Percentiles rank a stretch among this genome's conserved stretches.
phyloP scores from a whole-genome alignment of 2,329 filamentous ascomycete species.

The Botrytis squamosa region DNA sequence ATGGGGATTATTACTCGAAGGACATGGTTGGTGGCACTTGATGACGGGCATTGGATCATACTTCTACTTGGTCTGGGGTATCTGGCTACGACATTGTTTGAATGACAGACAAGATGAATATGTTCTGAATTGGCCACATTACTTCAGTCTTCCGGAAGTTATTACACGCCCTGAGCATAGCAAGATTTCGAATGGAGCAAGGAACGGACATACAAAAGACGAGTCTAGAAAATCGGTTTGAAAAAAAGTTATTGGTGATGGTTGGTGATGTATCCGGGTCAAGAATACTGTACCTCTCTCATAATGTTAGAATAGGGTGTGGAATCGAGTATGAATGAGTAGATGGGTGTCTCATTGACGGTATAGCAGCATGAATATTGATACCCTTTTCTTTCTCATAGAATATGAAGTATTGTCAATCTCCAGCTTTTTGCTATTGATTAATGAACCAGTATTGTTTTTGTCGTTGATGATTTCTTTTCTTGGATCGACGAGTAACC shows the following conservation, averaged over 20 bases:
- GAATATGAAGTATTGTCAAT: neutral
- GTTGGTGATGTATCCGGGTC: neutral
- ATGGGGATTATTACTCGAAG: slow-evolving; percentile 70
- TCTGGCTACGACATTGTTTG: slow-evolving; percentile 68
- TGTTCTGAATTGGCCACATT: slow-evolving; percentile 60
- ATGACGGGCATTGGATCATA: slow-evolving; percentile 71
- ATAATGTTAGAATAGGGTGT: neutral
- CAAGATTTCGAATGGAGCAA: slow-evolving; percentile 20
- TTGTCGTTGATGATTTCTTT: neutral
- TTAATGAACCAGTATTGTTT: neutral
- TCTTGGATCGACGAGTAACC: neutral
- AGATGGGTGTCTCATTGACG: neutral
- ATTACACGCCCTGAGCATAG: slow-evolving; percentile 24
- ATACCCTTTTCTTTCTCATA: slow-evolving; percentile 22
- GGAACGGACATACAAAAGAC: slow-evolving; percentile 25
- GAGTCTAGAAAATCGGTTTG: slow-evolving; percentile 33
- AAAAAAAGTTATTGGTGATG: neutral
- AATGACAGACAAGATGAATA: slow-evolving; percentile 67
- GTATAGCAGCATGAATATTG: slow-evolving; percentile 1
- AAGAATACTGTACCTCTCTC: neutral
- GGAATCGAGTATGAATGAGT: neutral
- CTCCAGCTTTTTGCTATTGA: neutral
- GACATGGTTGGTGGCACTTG: slow-evolving; percentile 75
- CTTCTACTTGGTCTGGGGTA: slow-evolving; percentile 69
- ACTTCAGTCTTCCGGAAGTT: slow-evolving; percentile 46